phyloP scores from a whole-genome alignment of 2,329 filamentous ascomycete genomes.

The Beauveria rudraprayagi region DNA sequence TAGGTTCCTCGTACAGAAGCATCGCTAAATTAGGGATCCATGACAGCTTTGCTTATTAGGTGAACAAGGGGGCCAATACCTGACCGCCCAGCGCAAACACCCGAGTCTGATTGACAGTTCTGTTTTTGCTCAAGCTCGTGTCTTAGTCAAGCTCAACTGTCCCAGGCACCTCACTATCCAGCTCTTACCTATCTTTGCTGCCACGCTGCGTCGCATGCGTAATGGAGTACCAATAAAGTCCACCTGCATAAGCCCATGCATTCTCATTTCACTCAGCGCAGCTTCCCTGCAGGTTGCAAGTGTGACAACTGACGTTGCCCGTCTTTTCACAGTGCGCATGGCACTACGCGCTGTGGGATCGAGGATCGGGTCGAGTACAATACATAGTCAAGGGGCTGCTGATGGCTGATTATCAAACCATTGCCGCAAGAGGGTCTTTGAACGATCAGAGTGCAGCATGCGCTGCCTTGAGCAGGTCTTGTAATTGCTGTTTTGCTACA shows the following conservation, averaged over 20 bases:
- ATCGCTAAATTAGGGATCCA: neutral
- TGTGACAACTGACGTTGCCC: neutral
- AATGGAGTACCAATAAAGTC: neutral
- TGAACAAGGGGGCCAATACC: neutral
- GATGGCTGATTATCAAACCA: too few relatives aligned
- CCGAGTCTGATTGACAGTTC: neutral
- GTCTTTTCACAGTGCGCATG: neutral
- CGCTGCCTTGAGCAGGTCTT: neutral
- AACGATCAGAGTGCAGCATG: neutral
- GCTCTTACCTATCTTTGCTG: too few relatives aligned
- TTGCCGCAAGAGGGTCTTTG: neutral
- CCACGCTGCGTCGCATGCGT: neutral
- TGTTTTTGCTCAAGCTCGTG: neutral
- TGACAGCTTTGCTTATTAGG: neutral
- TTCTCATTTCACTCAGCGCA: slow-evolving; percentile 2
- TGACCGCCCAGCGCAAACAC: too few relatives aligned
- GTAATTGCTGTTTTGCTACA: neutral
- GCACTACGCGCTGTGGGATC: neutral
- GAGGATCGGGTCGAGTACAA: neutral
- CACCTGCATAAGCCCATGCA: slow-evolving; percentile 4
- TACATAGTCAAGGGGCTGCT: too few relatives aligned
- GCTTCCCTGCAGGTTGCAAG: neutral
- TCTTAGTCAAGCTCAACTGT: neutral
- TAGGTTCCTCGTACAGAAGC: neutral
- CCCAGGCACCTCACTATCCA: neutral